phyloP scores from a whole-genome alignment of 257 asterid genomes.

The Knoxia roxburghii region DNA sequence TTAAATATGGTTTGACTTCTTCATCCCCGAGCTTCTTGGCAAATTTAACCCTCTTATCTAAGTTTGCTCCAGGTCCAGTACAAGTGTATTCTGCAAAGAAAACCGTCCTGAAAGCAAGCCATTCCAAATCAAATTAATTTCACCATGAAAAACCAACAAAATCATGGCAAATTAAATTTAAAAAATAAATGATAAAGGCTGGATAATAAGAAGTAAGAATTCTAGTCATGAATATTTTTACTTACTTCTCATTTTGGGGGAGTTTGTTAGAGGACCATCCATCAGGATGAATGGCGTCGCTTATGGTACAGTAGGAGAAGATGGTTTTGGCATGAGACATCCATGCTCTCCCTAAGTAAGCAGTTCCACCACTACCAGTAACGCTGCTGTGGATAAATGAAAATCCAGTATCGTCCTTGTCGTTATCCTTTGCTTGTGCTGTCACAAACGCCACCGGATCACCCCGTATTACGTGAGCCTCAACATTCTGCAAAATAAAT shows the following conservation, averaged over 20 bases:
- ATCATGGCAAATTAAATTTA: too few species aligned
- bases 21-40: slow-evolving; percentile 33
- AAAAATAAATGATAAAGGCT: too few species aligned
- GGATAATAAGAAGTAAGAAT: too few species aligned
- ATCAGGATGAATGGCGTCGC: slow-evolving; percentile 7
- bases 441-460: slow-evolving; percentile 15
- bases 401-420: slow-evolving; percentile 4
- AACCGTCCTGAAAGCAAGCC: slow-evolving; percentile 41
- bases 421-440: slow-evolving; percentile 15
- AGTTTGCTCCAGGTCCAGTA: slow-evolving; percentile 45
- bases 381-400: slow-evolving; percentile 21
- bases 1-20: slow-evolving; percentile 34
- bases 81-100: slow-evolving; percentile 50
- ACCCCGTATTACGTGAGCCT: slow-evolving; percentile 14
- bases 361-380: slow-evolving; percentile 14
- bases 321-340: slow-evolving; percentile 11
- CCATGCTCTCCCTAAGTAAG: slow-evolving; percentile 26
- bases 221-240: too few species aligned
- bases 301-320: slow-evolving; percentile 13
- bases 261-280: slow-evolving; percentile 20
- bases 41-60: slow-evolving; percentile 23
- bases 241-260: slow-evolving; percentile 21
- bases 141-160: too few species aligned
- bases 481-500: slow-evolving; percentile 18
- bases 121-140: too few species aligned